phyloP scores from a whole-genome alignment of 768 basidiomycete species.

The Calocybe cyanea region DNA sequence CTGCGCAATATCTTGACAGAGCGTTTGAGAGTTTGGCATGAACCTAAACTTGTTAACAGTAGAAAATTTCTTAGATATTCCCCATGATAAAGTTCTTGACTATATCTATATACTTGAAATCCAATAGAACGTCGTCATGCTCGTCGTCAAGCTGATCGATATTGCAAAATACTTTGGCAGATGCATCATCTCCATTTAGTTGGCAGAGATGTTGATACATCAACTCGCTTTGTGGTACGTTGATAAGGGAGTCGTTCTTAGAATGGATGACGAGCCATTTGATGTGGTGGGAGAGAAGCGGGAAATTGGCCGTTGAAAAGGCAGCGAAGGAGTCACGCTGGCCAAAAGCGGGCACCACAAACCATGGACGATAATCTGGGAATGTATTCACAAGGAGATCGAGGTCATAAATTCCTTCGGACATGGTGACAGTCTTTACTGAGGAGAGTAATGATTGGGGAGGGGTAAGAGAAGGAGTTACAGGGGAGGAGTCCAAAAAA shows the following conservation, averaged over 20 bases:
- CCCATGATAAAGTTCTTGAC: conserved; percentile 36
- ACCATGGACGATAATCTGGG: conserved; percentile 67
- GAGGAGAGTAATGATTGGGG: conserved; percentile 35
- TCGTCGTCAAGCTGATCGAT: conserved; percentile 42
- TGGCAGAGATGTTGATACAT: conserved; percentile 54
- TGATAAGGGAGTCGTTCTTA: conserved; percentile 63
- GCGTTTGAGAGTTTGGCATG: conserved; percentile 33
- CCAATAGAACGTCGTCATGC: conserved; percentile 51
- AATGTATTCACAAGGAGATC: conserved; percentile 60
- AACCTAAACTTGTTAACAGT: neutral
- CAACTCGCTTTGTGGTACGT: conserved; percentile 53
- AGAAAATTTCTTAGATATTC: neutral
- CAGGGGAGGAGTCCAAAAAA: conserved; percentile 49
- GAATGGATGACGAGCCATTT: conserved; percentile 78
- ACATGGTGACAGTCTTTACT: conserved; percentile 53
- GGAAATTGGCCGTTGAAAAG: conserved; percentile 42
- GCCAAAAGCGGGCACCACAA: conserved; percentile 65
- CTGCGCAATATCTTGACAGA: conserved; percentile 61
- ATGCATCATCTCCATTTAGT: conserved; percentile 26
- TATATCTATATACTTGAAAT: conserved; percentile 40
- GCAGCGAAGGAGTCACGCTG: conserved; percentile 39
- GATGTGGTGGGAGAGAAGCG: conserved; percentile 33
- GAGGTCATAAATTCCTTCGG: conserved; percentile 79
- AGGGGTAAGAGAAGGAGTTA: conserved; percentile 44
- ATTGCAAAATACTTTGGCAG: conserved; percentile 22